Conservation (phyloP, 768 basidiomycete genomes). For the Pholiota molesta region DNA sequence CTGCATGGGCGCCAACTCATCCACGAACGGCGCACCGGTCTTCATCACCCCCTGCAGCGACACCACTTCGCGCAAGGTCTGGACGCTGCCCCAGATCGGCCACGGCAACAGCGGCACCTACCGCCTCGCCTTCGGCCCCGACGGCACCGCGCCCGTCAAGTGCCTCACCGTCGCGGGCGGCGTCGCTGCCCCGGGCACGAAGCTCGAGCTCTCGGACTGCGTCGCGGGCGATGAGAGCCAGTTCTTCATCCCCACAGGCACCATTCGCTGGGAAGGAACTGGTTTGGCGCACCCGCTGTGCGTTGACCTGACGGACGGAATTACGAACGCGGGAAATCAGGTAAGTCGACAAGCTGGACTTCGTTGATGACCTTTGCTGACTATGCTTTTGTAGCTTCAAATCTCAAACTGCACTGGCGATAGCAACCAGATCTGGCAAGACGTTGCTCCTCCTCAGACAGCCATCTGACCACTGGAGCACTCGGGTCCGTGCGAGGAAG, state of each 20-base stretch:
- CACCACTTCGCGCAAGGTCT: slow-evolving; percentile 4
- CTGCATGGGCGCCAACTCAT: slow-evolving; percentile 6
- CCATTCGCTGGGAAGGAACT: slow-evolving; percentile 1
- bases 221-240: not conserved
- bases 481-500: too few relatives aligned
- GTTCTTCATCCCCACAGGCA: slow-evolving; percentile 1
- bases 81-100: slow-evolving; percentile 4
- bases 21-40: slow-evolving; percentile 1
- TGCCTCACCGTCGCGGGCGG: slow-evolving; percentile 5
- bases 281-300: not conserved
- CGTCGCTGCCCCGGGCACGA: not conserved
- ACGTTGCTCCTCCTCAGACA: slow-evolving; percentile 1
- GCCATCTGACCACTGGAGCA: not conserved
- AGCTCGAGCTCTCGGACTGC: slow-evolving; percentile 5
- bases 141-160: not conserved
- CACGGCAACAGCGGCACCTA: slow-evolving; percentile 6
- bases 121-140: slow-evolving; percentile 5
- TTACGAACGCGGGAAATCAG: slow-evolving; percentile 3
- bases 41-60: slow-evolving; percentile 3
- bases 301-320: not conserved
- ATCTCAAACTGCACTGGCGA: slow-evolving; percentile 3
- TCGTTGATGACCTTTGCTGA: not conserved
- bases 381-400: not conserved
- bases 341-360: not conserved
- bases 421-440: slow-evolving; percentile 6